Evolutionary conservation across 78 protist genomes (phyloP), one percentile per base, ranked within the genome.

Genomic region (Anaeramoeba flamelloides): DNA sequence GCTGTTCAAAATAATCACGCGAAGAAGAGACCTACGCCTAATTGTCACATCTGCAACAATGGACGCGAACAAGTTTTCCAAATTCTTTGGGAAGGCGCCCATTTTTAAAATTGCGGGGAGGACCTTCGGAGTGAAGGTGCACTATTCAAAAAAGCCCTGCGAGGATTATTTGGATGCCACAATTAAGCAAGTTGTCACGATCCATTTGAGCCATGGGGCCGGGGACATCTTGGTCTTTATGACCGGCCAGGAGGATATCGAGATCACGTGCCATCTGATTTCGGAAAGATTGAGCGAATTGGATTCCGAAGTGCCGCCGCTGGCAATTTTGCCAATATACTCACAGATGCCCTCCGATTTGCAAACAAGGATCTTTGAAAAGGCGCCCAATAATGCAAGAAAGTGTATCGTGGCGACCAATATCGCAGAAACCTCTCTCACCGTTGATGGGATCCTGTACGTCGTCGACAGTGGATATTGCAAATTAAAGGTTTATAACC

Each of bases 221-320:
- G 99, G 99, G 12, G 99, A 97, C 87, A 94, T 97, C 30, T 90
- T 97, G 75, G 86, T 94, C 22, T 97, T 97, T 84, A 93, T 97
- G 98, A 94, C 99, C 30, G 99, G 99, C 31, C 98, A 96, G 81
- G 99, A 93, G 41, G 99, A 96, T 84, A 92, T 96, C 40, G 96
- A 93, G 41, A 81, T 82, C 26, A 82, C 94, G 38, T 94, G 97
- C 38, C 78, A 79, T 80, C 0, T 85, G 36, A 33, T 93, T 26
- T 78, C 80, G 3, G 95, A 91, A 74, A 31, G 91, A 36, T 33
- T 84, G 1, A 78, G 36, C 22, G 33, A 69, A 26, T 78, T 81
- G 1, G 69, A n/a, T 33, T 31, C 77, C 3, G 79, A 1, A 0
- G 85, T 74, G 0, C 88, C 89, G 2, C 92, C 90, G 2, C 76